phyloP scores from a whole-genome alignment of 2,329 filamentous ascomycete species.

The Fusarium neocosmosporiellum region DNA sequence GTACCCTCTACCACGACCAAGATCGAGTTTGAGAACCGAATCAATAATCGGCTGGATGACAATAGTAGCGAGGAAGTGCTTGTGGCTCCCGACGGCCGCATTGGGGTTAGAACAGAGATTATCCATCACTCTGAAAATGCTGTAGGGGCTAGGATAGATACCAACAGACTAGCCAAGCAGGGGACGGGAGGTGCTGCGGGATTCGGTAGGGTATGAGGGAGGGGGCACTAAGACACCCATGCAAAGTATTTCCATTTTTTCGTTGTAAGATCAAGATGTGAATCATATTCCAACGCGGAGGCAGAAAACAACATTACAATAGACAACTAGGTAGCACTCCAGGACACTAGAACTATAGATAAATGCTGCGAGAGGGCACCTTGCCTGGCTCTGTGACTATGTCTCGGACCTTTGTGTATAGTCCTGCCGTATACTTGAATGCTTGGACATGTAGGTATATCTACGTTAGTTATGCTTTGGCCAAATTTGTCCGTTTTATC shows the following conservation, averaged over 20 bases:
- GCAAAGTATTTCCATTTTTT: no score
- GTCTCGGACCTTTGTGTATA: no score
- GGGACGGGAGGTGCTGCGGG: not conserved
- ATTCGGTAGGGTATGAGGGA: not conserved
- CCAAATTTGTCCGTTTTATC: not conserved
- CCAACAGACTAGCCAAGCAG: not conserved
- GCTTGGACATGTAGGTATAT: not conserved
- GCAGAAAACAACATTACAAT: no score
- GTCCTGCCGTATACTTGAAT: no score
- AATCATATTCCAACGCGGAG: no score
- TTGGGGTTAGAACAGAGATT: slow-evolving; percentile 32
- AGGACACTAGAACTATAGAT: no score
- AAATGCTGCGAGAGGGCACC: no score
- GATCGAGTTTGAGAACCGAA: slow-evolving; percentile 13
- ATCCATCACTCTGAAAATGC: not conserved
- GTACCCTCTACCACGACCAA: not conserved
- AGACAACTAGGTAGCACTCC: no score
- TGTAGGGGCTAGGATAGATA: not conserved
- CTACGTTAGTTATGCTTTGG: not conserved
- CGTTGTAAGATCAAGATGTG: no score
- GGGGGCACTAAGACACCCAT: not conserved
- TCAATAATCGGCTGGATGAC: slow-evolving; percentile 8
- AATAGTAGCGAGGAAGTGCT: slow-evolving; percentile 28
- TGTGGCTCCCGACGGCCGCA: slow-evolving; percentile 13
- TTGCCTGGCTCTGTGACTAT: no score